Evolutionary conservation across 495 filamentous ascomycete genomes (phyloP).

Genomic region (Umbilicaria muhlenbergii): DNA sequence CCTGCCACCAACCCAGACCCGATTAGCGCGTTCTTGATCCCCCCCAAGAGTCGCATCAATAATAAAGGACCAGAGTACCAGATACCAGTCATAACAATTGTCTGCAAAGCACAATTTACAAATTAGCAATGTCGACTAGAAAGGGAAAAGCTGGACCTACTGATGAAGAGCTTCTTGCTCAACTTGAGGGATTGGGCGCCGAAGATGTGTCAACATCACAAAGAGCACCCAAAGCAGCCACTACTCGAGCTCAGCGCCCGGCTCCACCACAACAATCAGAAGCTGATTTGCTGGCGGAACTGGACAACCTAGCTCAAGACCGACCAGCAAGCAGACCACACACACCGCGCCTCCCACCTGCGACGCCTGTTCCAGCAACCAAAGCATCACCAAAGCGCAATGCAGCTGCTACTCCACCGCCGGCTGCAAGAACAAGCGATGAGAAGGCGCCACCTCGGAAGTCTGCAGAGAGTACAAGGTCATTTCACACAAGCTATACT

Average conservation of each 20-base stretch:
- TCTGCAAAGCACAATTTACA: too few species aligned
- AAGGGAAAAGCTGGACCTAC: conserved; percentile 36
- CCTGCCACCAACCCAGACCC: too few species aligned
- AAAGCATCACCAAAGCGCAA: conserved; percentile 43
- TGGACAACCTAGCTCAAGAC: conserved; percentile 61
- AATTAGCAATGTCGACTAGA: neutral
- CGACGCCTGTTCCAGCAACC: conserved; percentile 28
- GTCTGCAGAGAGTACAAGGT: conserved; percentile 57
- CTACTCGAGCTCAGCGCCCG: conserved; percentile 11
- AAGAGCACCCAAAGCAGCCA: conserved; percentile 28
- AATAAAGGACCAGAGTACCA: too few species aligned
- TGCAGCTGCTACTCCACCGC: conserved; percentile 38
- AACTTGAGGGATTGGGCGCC: conserved; percentile 59
- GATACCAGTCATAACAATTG: too few species aligned
- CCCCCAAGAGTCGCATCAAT: too few species aligned
- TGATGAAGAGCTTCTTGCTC: conserved; percentile 68
- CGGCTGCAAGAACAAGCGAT: conserved; percentile 38
- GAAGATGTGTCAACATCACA: conserved; percentile 30
- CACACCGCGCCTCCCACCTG: conserved; percentile 61
- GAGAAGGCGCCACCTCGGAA: conserved; percentile 45
- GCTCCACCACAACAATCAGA: conserved; percentile 31
- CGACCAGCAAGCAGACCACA: conserved; percentile 55
- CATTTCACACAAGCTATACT: conserved; percentile 39
- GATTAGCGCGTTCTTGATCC: too few species aligned
- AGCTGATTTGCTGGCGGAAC: conserved; percentile 67